Evolutionary conservation across 1,284 basidiomycete species (phyloP).

Genomic region (Hypsizygus ulmarius): DNA sequence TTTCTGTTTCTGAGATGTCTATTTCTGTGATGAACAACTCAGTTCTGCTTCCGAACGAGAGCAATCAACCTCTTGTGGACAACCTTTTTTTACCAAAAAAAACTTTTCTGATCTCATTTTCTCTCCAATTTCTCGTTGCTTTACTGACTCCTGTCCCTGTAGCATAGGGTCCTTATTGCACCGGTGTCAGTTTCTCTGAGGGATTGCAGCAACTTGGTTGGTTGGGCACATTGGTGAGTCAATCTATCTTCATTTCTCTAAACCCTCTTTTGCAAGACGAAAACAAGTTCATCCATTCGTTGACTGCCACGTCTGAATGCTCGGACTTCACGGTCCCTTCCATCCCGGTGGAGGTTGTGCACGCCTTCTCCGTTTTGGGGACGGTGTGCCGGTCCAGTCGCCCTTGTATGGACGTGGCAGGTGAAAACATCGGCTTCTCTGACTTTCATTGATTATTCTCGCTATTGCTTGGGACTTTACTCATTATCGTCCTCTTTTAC

Average conservation of each 20-base stretch:
- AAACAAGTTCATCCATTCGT: constrained; percentile 83
- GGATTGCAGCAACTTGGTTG: too few species aligned
- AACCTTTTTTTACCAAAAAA: constrained; percentile 57
- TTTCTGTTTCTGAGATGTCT: not conserved
- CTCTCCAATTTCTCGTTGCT: constrained; percentile 5
- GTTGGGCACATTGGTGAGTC: too few species aligned
- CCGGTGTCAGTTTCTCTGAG: not conserved
- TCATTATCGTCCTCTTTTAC: too few species aligned
- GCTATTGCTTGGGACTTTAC: not conserved
- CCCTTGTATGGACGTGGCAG: constrained; percentile 37
- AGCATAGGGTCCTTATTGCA: too few species aligned
- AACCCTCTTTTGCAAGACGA: constrained; percentile 44
- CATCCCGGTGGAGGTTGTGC: constrained; percentile 34
- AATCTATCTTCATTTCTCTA: constrained; percentile 5
- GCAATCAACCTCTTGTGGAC: constrained; percentile 67
- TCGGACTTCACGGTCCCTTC: constrained; percentile 34
- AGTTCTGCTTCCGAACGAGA: constrained; percentile 85
- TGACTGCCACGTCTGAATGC: constrained; percentile 48
- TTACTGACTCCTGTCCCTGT: constrained; percentile 4
- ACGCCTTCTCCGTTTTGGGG: constrained; percentile 49
- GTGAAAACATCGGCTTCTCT: constrained; percentile 75
- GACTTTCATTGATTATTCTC: constrained; percentile 32
- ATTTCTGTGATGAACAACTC: constrained; percentile 51
- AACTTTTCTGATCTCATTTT: constrained; percentile 43
- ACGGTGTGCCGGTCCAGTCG: constrained; percentile 34